A percentile compares a stretch with the other conserved stretches of the same genome.
These are phyloP conservation scores for Asterophora parasitica DNA, from an alignment of 768 basidiomycete genomes.

Conservation along the genomic window DNA sequence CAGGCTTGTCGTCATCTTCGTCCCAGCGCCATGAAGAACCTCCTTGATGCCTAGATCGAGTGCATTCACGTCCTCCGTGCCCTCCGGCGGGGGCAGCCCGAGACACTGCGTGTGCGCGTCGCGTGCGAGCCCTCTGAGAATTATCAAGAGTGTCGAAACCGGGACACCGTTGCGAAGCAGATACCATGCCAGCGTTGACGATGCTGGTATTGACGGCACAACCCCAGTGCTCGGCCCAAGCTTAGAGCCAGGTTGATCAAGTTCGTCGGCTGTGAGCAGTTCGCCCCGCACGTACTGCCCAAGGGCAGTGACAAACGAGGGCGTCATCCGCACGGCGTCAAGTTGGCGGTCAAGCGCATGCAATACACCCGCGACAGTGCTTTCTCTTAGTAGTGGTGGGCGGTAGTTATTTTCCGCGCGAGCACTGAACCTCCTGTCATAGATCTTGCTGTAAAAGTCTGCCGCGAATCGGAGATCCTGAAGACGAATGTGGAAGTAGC, in stretches of 20 bases:
- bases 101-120: conserved; percentile 59
- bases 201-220: conserved; percentile 13
- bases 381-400: conserved; percentile 67
- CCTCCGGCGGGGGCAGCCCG: conserved; percentile 44
- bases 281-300: conserved; percentile 56
- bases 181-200: conserved; percentile 62
- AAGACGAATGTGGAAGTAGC: conserved; percentile 61
- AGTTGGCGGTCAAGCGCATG: conserved; percentile 59
- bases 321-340: conserved; percentile 36
- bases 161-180: conserved; percentile 66
- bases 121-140: conserved; percentile 56
- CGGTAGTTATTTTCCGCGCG: conserved; percentile 59
- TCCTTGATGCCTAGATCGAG: conserved; percentile 65
- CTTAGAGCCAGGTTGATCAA: conserved; percentile 2
- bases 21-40: conserved; percentile 81
- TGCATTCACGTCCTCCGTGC: conserved; percentile 33
- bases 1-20: conserved; percentile 66
- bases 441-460: conserved; percentile 75
- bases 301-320: conserved; percentile 40
- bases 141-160: conserved; percentile 57
- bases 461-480: conserved; percentile 72
- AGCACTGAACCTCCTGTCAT: conserved; percentile 71
- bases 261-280: conserved; percentile 21
- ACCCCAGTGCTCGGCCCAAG: too few species aligned
- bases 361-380: conserved; percentile 61